A percentile compares a stretch with the other conserved stretches of the same genome.
These are phyloP conservation scores for Ophidiomyces ophidiicola DNA, from an alignment of 2,329 filamentous ascomycete species.

Conservation along the genomic window DNA sequence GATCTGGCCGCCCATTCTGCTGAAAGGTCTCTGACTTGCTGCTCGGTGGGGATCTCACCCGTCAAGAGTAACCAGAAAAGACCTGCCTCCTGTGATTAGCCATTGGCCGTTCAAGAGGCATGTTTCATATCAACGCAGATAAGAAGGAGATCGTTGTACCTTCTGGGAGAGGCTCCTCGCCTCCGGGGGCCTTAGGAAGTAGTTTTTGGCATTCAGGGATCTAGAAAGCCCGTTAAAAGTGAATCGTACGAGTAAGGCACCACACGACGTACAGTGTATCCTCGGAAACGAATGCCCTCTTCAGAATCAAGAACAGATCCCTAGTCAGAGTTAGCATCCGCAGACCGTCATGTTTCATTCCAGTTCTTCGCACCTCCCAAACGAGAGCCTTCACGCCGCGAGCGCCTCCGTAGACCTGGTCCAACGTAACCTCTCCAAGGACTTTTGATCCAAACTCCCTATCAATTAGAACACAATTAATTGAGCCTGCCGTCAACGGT, in stretches of 20 bases:
- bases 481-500: not conserved
- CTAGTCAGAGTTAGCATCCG: constrained; percentile 23
- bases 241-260: not conserved
- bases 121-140: not conserved
- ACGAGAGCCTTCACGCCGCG: constrained; percentile 98
- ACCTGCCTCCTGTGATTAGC: constrained; percentile 43
- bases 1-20: constrained; percentile 98
- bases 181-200: constrained; percentile 91
- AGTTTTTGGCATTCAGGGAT: constrained; percentile 98
- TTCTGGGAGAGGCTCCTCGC: constrained; percentile 93
- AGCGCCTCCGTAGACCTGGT: constrained; percentile 98
- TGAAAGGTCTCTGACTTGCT: constrained; percentile 96
- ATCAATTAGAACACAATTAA: constrained; percentile 19
- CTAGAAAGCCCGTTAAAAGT: constrained; percentile 27
- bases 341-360: not conserved
- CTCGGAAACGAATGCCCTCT: constrained; percentile 98
- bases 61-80: constrained; percentile 99
- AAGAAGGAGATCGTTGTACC: constrained; percentile 39
- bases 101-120: not conserved
- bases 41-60: constrained; percentile 91
- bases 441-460: constrained; percentile 94
- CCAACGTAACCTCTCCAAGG: constrained; percentile 92
- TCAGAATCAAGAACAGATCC: constrained; percentile 94
- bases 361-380: constrained; percentile 56
- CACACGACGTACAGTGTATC: constrained; percentile 60